Conservation (phyloP, 2,329 filamentous ascomycete genomes). For the Nannizziopsis barbatae region DNA sequence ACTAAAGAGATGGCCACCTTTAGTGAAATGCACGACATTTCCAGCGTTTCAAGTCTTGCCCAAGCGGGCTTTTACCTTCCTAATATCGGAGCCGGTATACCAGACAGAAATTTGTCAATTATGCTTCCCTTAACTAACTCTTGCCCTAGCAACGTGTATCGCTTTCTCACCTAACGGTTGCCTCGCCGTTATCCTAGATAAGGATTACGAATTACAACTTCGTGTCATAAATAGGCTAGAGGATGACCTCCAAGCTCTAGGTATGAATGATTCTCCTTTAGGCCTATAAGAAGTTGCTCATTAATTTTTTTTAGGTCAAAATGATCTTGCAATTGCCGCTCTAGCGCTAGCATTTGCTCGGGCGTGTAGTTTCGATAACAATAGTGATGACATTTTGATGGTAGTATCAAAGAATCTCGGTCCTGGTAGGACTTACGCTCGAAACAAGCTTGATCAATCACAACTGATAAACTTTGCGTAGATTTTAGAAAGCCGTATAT, state of each 20-base stretch:
- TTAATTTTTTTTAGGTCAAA: constrained; percentile 25
- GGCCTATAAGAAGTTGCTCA: neutral
- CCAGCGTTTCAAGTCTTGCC: constrained; percentile 56
- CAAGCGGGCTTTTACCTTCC: constrained; percentile 69
- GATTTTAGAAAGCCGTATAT: constrained; percentile 54
- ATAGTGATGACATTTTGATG: constrained; percentile 62
- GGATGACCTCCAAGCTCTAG: constrained; percentile 28
- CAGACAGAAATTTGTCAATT: neutral
- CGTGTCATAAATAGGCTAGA: constrained; percentile 30
- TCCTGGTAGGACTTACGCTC: constrained; percentile 25
- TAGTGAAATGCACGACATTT: constrained; percentile 51
- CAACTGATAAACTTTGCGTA: constrained; percentile 21
- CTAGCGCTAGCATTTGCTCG: constrained; percentile 46
- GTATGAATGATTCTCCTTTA: constrained; percentile 19
- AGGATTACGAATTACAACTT: constrained; percentile 31
- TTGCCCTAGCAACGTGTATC: constrained; percentile 26
- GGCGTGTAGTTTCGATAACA: constrained; percentile 37
- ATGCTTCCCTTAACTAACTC: neutral
- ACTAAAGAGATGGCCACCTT: constrained; percentile 60
- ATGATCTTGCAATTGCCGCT: constrained; percentile 48
- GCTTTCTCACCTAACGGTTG: constrained; percentile 38
- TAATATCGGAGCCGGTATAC: constrained; percentile 51
- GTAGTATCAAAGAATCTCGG: constrained; percentile 45
- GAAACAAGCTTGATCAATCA: neutral
- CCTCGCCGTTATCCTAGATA: constrained; percentile 29